Base-by-base conservation (phyloP, 2,329 filamentous ascomycete species). In the Penicillium psychrosexuale region DNA sequence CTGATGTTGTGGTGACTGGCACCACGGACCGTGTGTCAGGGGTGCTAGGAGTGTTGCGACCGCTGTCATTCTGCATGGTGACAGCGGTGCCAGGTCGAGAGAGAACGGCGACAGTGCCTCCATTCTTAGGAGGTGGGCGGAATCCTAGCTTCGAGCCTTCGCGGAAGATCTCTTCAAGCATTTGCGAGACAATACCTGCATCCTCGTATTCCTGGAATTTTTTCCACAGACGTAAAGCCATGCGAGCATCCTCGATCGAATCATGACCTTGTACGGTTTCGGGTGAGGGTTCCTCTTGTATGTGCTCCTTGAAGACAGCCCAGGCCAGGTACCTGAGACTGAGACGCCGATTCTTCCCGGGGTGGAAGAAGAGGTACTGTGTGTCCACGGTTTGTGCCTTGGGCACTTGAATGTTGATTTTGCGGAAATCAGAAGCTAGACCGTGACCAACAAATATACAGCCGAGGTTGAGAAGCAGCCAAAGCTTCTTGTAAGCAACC, bases 321-420 rank as follows among this genome's bases (percentile, higher is more conserved):
- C 91, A 96, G 0, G 94, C 92, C 17, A 99, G 77, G 71, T 97
- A 97, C 28, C 93, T 89, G 19, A 99, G 80, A 8, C 89, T 94
- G 2, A 99, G 83, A 69, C 92, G 94, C n/a, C 95, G 86, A 50
- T 90, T 83, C 31, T 91, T 87, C 15, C 84, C 81, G 53, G 88
- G 85, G 55, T 96, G 85, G 74, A 89, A 95, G 77, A 96, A 97
- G 1, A 96, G 81, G 60, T 95, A 88, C 62, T 92, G 91, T 0
- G 95, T 99, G 74, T 99, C 94, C 52, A 99, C 91, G 34, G 96
- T 88, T 71, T 99, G 94, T 3, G 84, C 75, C 69, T 88, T 90
- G 1, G 95, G 94, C 0, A 99, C 89, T 71, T 97, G 90, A 53
- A 99, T 97, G 72, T 99, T 99, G 75, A 96, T 96, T 53, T 96